Conservation (phyloP, 2,329 filamentous ascomycete genomes). For the Diaporthe ampelina region DNA sequence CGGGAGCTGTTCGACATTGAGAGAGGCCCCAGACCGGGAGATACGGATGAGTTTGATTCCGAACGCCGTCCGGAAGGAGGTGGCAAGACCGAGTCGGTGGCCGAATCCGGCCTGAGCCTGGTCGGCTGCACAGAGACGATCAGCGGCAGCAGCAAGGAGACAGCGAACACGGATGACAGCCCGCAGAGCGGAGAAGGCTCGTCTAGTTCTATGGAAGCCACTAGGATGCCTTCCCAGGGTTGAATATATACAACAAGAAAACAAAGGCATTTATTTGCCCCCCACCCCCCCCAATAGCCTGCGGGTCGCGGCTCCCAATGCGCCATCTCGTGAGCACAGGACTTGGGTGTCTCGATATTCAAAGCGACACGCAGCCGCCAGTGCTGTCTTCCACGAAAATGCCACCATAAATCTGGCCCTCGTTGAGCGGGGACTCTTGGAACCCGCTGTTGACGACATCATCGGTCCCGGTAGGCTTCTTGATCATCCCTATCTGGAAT, state of each 20-base stretch:
- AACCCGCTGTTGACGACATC: slow-evolving; percentile 65
- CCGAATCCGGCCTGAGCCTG: slow-evolving; percentile 4
- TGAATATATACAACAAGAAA: slow-evolving; percentile 10
- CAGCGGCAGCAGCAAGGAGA: slow-evolving; percentile 10
- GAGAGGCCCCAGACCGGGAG: neutral
- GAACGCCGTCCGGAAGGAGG: neutral
- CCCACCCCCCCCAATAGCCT: neutral
- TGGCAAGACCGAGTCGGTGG: neutral
- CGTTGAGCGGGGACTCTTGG: slow-evolving; percentile 61
- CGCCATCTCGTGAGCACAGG: neutral
- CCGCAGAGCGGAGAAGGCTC: slow-evolving; percentile 8
- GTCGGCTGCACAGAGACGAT: slow-evolving; percentile 16
- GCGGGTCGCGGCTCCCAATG: neutral
- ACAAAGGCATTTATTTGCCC: neutral
- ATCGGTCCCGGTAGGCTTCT: slow-evolving; percentile 66
- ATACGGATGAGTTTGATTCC: neutral
- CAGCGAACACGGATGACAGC: neutral
- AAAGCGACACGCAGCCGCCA: slow-evolving; percentile 57
- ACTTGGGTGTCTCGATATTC: slow-evolving; percentile 23
- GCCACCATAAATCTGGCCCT: slow-evolving; percentile 65
- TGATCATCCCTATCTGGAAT: slow-evolving; percentile 71
- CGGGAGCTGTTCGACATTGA: slow-evolving; percentile 26
- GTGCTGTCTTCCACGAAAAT: slow-evolving; percentile 64
- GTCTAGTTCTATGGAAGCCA: slow-evolving; percentile 2
- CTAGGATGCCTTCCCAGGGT: neutral